Conservation (phyloP, 208 protist genomes). For the Leishmania arabica region DNA sequence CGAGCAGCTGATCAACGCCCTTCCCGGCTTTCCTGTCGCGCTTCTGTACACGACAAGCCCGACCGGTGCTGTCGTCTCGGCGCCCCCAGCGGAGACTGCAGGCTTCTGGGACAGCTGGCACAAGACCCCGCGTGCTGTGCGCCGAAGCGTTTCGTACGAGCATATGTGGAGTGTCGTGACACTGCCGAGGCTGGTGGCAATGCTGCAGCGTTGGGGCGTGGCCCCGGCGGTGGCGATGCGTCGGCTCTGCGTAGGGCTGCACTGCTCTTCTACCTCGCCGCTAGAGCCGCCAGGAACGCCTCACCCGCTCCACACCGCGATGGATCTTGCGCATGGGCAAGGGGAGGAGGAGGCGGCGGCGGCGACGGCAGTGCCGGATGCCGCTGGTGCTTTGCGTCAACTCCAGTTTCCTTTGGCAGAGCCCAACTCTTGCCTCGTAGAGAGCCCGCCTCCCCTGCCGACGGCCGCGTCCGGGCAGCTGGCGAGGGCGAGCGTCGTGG, state of each 20-base stretch:
- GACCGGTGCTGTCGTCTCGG: slow-evolving; percentile 23
- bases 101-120: slow-evolving; percentile 29
- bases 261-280: not conserved
- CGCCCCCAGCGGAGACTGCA: slow-evolving; percentile 17
- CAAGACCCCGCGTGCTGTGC: slow-evolving; percentile 20
- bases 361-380: not conserved
- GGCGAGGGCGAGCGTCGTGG: not conserved
- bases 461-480: not conserved
- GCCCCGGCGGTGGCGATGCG: slow-evolving; percentile 29
- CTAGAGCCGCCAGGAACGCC: not conserved
- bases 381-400: not conserved
- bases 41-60: slow-evolving; percentile 45
- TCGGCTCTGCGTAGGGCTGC: not conserved
- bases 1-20: slow-evolving; percentile 31
- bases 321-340: not conserved
- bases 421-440: slow-evolving; percentile 7
- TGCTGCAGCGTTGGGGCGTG: slow-evolving; percentile 48
- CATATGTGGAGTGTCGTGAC: slow-evolving; percentile 48
- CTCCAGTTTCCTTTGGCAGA: not conserved
- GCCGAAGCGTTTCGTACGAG: slow-evolving; percentile 23
- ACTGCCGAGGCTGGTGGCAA: slow-evolving; percentile 41
- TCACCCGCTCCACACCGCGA: not conserved
- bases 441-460: not conserved
- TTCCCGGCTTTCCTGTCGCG: slow-evolving; percentile 37
- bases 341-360: not conserved